Evolutionary conservation across 768 basidiomycete genomes (phyloP), one percentile per base, ranked within the genome.

Genomic region (Russula olivacea): DNA sequence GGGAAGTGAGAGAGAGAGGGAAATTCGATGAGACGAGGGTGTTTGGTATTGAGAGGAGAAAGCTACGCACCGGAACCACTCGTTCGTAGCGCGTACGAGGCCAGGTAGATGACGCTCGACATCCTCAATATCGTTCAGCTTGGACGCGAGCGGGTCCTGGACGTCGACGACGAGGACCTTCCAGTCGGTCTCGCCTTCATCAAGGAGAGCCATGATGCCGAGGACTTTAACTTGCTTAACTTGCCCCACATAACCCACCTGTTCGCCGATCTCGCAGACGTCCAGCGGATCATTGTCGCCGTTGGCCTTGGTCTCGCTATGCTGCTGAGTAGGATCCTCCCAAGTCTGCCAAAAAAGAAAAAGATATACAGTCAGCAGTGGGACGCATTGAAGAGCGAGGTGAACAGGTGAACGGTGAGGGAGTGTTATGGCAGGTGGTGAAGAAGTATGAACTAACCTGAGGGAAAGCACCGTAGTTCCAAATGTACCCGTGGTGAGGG

Each of bases 181-280:
- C 97, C 97, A 99, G 81, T 98, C 97, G 68, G 97, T 98, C 81
- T 98, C 97, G 71, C 97, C 97, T 75, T 98, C 97, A 73, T 99
- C 97, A 69, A 98, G 87, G 62, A 98, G 82, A 61, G 97, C 97
- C 96, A 98, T 98, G 84, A 98, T 96, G 66, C 97, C 97, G 71
- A 99, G 91, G 68, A 99, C 91, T 82, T 99, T 99, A 85, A 99
- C 97, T 76, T 98, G 97, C 81, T 98, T 99, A 76, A 99, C 84
- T 75, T 98, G 95, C 61, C 97, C 97, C 66, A 87, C 85, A 75
- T 94, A 93, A 69, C 96, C 97, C 70, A 98, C 91, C 76, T 95
- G 91, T 76, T 99, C 97, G 66, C 97, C 97, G 71, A 99, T 98
- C 79, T 99, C 97, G 77, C 97, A 98, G 69, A 99, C 96, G 76